Evolutionary conservation across 2,329 filamentous ascomycete genomes (phyloP), one percentile per base, ranked within the genome.

Genomic region (Ascochyta pisi): DNA sequence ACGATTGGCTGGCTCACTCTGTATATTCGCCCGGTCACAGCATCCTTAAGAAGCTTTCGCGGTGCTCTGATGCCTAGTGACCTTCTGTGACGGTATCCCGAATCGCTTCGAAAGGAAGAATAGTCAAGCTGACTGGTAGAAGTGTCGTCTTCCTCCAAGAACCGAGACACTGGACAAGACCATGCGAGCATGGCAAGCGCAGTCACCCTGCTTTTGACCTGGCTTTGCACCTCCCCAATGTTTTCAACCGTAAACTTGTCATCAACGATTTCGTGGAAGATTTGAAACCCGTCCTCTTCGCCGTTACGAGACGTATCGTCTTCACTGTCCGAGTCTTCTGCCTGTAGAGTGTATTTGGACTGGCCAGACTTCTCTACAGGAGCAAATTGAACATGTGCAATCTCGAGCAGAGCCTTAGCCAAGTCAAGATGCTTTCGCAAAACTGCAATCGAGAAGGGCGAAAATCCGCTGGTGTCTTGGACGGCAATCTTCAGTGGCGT

Each of bases 221-320:
- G 82, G 67, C 84, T 87, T 0, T 84, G 85, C 4, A 89, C 80
- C 61, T 90, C 84, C 0, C 89, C 89, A 54, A 95, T 82, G 63
- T 91, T 86, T 15, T 95, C 89, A 48, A 94, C 83, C 0, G 91
- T 95, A 70, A 90, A 91, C 33, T 83, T 80, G 12, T 88, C 84
- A 62, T 89, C 84, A 26, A 91, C 77, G 37, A 87, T 78, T 56
- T 88, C 82, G 15, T 81, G 67, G 23, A 73, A 71, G 6, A 76
- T 66, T n/a, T 73, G 72, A 6, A 78, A 50, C 35, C 70, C 63
- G 13, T 68, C 68, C 9, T 27, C 24, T n/a, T 71, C 69, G 5
- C 66, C 65, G 1, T 57, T 59, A 24, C 62, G 58, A 39, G 64
- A 59, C 35, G 61, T 66, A 1, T 22, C 41, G 8, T 76, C 72